A percentile compares a stretch with the other conserved stretches of the same genome.
These are phyloP conservation scores for Venturia effusa DNA, from an alignment of 2,329 filamentous ascomycete genomes.

Conservation along the genomic window DNA sequence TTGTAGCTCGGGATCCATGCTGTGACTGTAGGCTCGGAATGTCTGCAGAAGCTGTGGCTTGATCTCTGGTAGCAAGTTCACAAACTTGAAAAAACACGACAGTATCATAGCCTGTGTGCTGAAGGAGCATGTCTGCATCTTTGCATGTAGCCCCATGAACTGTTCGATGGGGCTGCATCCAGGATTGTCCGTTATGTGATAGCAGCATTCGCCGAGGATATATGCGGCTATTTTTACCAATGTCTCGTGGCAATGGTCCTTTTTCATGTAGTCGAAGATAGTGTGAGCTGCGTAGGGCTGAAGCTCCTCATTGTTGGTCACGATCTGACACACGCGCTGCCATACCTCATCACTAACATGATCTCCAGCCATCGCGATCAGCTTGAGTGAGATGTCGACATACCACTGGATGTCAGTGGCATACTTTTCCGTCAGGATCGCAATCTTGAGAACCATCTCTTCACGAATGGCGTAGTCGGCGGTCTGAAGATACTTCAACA, in stretches of 20 bases:
- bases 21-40: conserved; percentile 88
- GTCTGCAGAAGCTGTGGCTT: conserved; percentile 87
- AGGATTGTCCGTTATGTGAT: conserved; percentile 84
- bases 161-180: conserved; percentile 96
- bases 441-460: conserved; percentile 98
- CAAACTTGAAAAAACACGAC: conserved; percentile 93
- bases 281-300: conserved; percentile 95
- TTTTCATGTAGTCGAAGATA: conserved; percentile 83
- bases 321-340: conserved; percentile 97
- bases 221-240: conserved; percentile 97
- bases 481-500: conserved; percentile 87
- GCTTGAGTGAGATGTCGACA: conserved; percentile 87
- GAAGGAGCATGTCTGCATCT: conserved; percentile 80
- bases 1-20: conserved; percentile 87
- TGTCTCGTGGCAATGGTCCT: conserved; percentile 90
- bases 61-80: conserved; percentile 97
- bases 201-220: conserved; percentile 90
- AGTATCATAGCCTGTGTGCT: conserved; percentile 87
- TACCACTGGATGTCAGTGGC: conserved; percentile 99
- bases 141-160: conserved; percentile 81
- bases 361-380: conserved; percentile 94
- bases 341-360: conserved; percentile 98
- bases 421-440: conserved; percentile 96
- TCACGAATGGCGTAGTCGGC: conserved; percentile 97
- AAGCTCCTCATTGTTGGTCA: conserved; percentile 97